These are phyloP conservation scores for Tubosaeta sp. DNA, from an alignment of 768 basidiomycete species.

Conservation along the genomic window DNA sequence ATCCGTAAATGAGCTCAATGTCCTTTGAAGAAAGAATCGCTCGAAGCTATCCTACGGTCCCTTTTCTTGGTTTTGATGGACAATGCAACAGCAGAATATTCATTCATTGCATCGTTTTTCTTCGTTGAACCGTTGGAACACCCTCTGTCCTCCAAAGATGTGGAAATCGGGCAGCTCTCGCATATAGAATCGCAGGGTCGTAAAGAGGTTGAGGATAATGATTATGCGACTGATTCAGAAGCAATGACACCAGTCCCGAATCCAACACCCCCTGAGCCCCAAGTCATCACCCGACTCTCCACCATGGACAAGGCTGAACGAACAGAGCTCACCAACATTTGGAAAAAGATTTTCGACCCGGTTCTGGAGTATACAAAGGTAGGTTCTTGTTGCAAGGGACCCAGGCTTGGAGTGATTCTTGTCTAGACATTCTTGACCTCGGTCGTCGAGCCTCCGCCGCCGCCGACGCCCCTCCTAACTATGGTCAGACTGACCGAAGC, in stretches of 20 bases:
- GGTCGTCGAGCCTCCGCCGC: conserved; percentile 68
- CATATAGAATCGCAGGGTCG: conserved; percentile 41
- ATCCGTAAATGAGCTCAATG: conserved; percentile 9
- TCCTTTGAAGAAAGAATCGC: conserved; percentile 61
- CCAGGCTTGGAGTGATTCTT: not conserved
- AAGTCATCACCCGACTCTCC: conserved; percentile 24
- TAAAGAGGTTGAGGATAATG: conserved; percentile 35
- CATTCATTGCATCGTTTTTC: conserved; percentile 86
- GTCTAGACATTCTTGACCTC: conserved; percentile 63
- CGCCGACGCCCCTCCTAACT: conserved; percentile 72
- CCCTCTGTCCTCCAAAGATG: conserved; percentile 32
- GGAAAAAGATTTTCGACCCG: conserved; percentile 94
- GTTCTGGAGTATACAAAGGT: conserved; percentile 83
- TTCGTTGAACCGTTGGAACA: conserved; percentile 29
- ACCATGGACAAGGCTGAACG: conserved; percentile 56
- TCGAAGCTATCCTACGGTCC: conserved; percentile 84
- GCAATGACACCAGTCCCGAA: conserved; percentile 33
- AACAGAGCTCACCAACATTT: conserved; percentile 57
- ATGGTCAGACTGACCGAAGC: conserved; percentile 91
- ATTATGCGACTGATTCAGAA: conserved; percentile 50
- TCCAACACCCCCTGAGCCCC: conserved; percentile 24
- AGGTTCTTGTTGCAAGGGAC: conserved; percentile 12
- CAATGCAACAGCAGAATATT: conserved; percentile 90
- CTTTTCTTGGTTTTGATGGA: conserved; percentile 88
- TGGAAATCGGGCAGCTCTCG: conserved; percentile 32